Evolutionary conservation across 768 basidiomycete genomes (phyloP).

Genomic region (Hygrocybe coccinea): DNA sequence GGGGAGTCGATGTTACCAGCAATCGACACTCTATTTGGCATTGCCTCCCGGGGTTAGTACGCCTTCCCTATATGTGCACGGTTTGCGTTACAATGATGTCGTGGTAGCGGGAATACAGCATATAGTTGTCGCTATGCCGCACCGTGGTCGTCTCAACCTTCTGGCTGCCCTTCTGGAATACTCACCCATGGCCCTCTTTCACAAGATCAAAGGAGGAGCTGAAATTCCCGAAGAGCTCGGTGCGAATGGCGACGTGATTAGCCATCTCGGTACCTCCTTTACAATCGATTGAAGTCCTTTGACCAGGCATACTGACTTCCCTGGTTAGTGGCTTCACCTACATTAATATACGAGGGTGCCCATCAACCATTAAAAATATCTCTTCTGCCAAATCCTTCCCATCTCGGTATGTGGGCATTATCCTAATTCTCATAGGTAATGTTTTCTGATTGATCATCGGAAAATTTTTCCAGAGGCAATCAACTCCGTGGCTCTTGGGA

Average conservation of each 20-base stretch:
- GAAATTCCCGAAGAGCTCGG: conserved; percentile 64
- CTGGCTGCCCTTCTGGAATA: conserved; percentile 72
- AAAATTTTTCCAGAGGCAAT: conserved; percentile 65
- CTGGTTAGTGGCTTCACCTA: conserved; percentile 57
- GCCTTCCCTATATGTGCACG: neutral
- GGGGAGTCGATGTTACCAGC: conserved; percentile 93
- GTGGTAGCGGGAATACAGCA: conserved; percentile 56
- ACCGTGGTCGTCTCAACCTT: conserved; percentile 81
- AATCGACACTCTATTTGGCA: conserved; percentile 67
- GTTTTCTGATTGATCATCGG: neutral
- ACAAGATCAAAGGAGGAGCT: conserved; percentile 79
- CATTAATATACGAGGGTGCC: conserved; percentile 50
- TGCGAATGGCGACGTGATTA: conserved; percentile 80
- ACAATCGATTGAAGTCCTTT: too few relatives aligned
- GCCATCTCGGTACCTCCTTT: conserved; percentile 66
- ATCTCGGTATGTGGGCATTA: conserved; percentile 45
- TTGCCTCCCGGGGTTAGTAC: conserved; percentile 53
- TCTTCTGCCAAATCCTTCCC: conserved; percentile 75
- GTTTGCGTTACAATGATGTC: conserved; percentile 14
- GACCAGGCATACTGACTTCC: too few relatives aligned
- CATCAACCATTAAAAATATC: conserved; percentile 60
- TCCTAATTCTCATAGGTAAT: neutral
- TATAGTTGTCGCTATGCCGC: conserved; percentile 80
- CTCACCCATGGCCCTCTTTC: conserved; percentile 66
- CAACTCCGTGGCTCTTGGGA: conserved; percentile 82